Conservation (phyloP, 768 basidiomycete genomes). For the Mycena rebaudengoi region DNA sequence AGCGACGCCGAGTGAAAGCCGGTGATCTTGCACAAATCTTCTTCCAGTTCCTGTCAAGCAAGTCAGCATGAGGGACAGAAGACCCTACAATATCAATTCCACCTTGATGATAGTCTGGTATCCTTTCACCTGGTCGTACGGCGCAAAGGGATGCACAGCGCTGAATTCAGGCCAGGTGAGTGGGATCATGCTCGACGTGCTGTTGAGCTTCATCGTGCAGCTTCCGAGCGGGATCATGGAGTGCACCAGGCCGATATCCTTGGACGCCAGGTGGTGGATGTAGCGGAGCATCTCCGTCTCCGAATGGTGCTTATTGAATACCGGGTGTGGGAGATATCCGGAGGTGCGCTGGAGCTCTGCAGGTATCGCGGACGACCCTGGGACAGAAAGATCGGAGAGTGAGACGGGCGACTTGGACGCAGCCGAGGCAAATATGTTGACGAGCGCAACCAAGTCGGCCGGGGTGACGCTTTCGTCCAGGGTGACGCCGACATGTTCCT, state of each 20-base stretch:
- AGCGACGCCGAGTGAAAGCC: constrained; percentile 96
- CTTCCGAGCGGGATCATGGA: constrained; percentile 96
- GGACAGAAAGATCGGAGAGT: constrained; percentile 56
- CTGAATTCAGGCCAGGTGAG: constrained; percentile 95
- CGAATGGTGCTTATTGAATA: constrained; percentile 97
- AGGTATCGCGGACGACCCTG: constrained; percentile 60
- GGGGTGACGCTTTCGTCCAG: constrained; percentile 90
- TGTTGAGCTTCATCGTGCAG: constrained; percentile 99
- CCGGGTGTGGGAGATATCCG: constrained; percentile 81
- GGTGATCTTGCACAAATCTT: constrained; percentile 91
- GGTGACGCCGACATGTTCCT: constrained; percentile 82
- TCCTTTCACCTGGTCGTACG: constrained; percentile 87
- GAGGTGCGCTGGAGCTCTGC: constrained; percentile 65
- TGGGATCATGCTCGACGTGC: constrained; percentile 97
- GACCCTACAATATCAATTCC: constrained; percentile 2
- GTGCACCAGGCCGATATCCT: constrained; percentile 94
- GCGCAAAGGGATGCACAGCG: constrained; percentile 91
- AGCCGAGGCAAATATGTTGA: constrained; percentile 83
- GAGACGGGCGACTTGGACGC: constrained; percentile 58
- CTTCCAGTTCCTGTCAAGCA: constrained; percentile 80
- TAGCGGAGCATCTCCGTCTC: constrained; percentile 99
- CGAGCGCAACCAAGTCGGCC: constrained; percentile 75
- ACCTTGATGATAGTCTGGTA: constrained; percentile 86
- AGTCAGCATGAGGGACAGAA: background rate
- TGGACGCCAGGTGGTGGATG: constrained; percentile 91